Evolutionary conservation across 1,284 basidiomycete genomes (phyloP).

Genomic region (Leccinum fallax): DNA sequence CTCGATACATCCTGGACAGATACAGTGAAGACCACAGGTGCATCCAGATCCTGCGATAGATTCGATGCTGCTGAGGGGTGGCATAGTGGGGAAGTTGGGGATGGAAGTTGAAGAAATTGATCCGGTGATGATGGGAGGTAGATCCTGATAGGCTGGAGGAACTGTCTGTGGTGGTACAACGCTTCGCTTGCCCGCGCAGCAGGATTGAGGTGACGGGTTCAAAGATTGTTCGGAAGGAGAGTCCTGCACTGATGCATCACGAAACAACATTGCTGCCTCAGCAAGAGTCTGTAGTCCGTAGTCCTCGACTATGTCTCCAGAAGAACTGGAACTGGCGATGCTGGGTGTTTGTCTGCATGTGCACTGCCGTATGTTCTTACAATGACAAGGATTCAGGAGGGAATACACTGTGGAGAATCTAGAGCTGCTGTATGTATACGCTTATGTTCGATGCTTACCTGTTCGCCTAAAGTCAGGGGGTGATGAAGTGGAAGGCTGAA

Average conservation of each 20-base stretch:
- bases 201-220: conserved; percentile 8
- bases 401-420: conserved; percentile 49
- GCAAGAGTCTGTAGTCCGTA: conserved; percentile 51
- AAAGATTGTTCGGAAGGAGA: conserved; percentile 9
- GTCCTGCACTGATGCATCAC: conserved; percentile 7
- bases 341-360: conserved; percentile 43
- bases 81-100: conserved; percentile 56
- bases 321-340: conserved; percentile 17
- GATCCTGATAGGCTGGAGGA: conserved; percentile 21
- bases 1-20: conserved; percentile 72
- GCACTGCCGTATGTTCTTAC: conserved; percentile 58
- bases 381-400: conserved; percentile 64
- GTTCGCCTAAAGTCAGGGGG: conserved; percentile 50
- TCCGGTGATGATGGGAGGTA: conserved; percentile 31
- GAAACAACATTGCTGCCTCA: conserved; percentile 50
- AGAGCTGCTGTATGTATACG: conserved; percentile 7
- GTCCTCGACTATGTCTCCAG: conserved; percentile 9
- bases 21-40: conserved; percentile 67
- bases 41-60: conserved; percentile 66
- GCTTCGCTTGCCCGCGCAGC: conserved; percentile 15
- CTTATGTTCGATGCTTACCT: conserved; percentile 40
- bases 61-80: conserved; percentile 56
- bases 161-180: not conserved
- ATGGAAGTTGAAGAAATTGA: conserved; percentile 20
- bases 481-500: conserved; percentile 18